Evolutionary conservation across 2,329 filamentous ascomycete genomes (phyloP).

Genomic region (Phialophora chinensis): DNA sequence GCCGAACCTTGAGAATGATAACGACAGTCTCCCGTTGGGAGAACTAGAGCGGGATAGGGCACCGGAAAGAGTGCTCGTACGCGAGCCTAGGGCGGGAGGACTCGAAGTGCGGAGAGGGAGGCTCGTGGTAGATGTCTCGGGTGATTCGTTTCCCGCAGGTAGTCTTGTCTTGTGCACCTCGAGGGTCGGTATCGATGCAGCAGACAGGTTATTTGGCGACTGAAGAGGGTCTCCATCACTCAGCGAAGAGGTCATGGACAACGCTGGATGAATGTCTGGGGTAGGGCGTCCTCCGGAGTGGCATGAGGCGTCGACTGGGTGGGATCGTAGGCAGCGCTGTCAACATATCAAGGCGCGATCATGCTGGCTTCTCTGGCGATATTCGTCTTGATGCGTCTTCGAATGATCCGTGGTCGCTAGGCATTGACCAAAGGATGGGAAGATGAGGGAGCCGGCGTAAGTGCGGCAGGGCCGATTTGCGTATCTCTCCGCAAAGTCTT

Average conservation of each 20-base stretch:
- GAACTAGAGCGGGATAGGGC: slow-evolving; percentile 72
- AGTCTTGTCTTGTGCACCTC: slow-evolving; percentile 65
- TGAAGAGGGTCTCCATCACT: slow-evolving; percentile 38
- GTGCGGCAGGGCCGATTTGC: neutral
- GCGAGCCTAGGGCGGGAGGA: slow-evolving; percentile 63
- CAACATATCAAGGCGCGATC: slow-evolving; percentile 23
- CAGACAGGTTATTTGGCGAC: slow-evolving; percentile 23
- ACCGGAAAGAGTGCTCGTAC: slow-evolving; percentile 68
- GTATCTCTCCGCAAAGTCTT: neutral
- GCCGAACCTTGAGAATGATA: slow-evolving; percentile 58
- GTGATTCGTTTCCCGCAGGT: slow-evolving; percentile 57
- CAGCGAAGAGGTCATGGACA: slow-evolving; percentile 40
- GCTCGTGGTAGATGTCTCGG: slow-evolving; percentile 59
- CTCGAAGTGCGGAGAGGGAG: slow-evolving; percentile 64
- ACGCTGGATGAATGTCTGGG: slow-evolving; percentile 19
- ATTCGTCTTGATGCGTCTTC: neutral
- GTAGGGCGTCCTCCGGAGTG: slow-evolving; percentile 24
- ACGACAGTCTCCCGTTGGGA: slow-evolving; percentile 65
- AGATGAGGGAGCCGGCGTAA: neutral
- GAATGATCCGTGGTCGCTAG: neutral
- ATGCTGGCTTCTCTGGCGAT: neutral
- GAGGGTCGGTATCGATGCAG: slow-evolving; percentile 63
- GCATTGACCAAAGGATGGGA: neutral
- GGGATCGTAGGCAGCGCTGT: neutral
- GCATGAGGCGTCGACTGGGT: slow-evolving; percentile 22